Evolutionary conservation across 2,329 filamentous ascomycete genomes (phyloP).

Genomic region (Fusarium sp.): DNA sequence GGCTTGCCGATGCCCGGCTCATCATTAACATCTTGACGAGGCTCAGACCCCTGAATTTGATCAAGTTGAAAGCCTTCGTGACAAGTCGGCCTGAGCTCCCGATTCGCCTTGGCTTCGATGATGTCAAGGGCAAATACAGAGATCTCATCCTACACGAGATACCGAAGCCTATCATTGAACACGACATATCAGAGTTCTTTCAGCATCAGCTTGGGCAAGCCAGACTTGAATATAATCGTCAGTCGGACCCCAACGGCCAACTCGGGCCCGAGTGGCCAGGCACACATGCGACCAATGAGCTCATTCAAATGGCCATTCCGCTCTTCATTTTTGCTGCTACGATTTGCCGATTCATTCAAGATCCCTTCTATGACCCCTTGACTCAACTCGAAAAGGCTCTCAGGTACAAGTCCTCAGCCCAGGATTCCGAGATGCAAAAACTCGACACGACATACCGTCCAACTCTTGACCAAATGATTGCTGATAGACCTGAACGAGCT

Average conservation of each 20-base stretch:
- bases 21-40: not conserved
- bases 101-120: constrained; percentile 52
- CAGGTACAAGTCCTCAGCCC: constrained; percentile 7
- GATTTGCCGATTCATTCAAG: constrained; percentile 46
- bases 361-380: constrained; percentile 33
- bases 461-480: constrained; percentile 24
- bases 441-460: constrained; percentile 37
- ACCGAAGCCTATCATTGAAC: constrained; percentile 42
- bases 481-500: not conserved
- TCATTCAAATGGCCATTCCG: constrained; percentile 47
- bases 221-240: constrained; percentile 36
- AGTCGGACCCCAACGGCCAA: not conserved
- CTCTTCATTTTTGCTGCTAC: constrained; percentile 55
- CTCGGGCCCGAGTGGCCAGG: constrained; percentile 26
- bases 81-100: constrained; percentile 58
- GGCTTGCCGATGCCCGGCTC: not conserved
- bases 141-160: constrained; percentile 53
- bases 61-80: constrained; percentile 51
- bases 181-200: constrained; percentile 54
- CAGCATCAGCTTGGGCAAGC: constrained; percentile 48
- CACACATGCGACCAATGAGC: not conserved
- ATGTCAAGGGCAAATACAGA: constrained; percentile 37
- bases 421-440: constrained; percentile 22
- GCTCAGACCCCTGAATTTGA: not conserved
- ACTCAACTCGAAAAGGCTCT: constrained; percentile 40